These are phyloP conservation scores for Sanguinoderma infundibulare DNA, from an alignment of 1,284 basidiomycete species.

Conservation along the genomic window DNA sequence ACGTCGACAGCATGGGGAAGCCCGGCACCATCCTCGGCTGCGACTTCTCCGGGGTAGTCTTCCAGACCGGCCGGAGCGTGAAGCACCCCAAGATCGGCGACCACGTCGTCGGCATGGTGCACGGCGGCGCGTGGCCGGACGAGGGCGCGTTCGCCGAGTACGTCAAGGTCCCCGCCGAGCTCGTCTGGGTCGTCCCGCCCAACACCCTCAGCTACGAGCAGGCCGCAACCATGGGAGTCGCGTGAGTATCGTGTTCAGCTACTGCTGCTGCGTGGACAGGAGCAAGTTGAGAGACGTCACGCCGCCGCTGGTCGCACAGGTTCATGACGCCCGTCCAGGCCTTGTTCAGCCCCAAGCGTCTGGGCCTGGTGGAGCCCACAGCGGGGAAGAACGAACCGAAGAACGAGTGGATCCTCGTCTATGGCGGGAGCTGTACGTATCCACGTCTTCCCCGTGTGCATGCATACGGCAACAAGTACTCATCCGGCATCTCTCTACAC, in stretches of 20 bases:
- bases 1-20: slow-evolving; percentile 17
- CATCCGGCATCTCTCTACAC: not conserved
- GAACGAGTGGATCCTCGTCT: slow-evolving; percentile 33
- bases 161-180: slow-evolving; percentile 36
- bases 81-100: slow-evolving; percentile 28
- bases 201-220: slow-evolving; percentile 37
- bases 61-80: slow-evolving; percentile 30
- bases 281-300: no score
- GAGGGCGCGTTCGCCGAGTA: slow-evolving; percentile 48
- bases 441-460: not conserved
- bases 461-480: no score
- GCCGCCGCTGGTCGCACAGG: no score
- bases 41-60: slow-evolving; percentile 33
- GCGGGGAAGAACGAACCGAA: slow-evolving; percentile 15
- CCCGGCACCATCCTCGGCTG: slow-evolving; percentile 31
- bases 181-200: slow-evolving; percentile 39
- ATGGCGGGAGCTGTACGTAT: slow-evolving; percentile 35
- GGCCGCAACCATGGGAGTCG: slow-evolving; percentile 44
- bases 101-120: slow-evolving; percentile 32
- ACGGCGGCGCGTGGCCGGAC: slow-evolving; percentile 31
- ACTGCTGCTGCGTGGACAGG: no score
- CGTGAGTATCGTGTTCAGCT: slow-evolving; percentile 31
- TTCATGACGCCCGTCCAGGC: slow-evolving; percentile 41
- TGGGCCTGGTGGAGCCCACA: slow-evolving; percentile 30
- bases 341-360: slow-evolving; percentile 33